phyloP scores from a whole-genome alignment of 2,329 filamentous ascomycete species.

The Penicillium crustosum region DNA sequence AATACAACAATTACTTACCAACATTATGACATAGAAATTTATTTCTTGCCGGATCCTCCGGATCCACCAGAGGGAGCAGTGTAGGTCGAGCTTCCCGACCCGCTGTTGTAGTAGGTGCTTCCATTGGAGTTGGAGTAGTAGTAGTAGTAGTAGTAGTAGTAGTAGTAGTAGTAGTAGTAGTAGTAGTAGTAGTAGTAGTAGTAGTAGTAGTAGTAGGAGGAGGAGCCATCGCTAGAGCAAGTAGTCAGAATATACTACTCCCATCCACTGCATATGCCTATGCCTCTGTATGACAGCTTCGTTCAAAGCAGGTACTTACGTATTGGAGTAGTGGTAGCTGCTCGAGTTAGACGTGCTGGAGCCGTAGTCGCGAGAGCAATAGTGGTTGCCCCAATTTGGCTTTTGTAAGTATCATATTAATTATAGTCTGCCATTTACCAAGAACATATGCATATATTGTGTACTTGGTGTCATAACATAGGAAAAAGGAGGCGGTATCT shows the following conservation, averaged over 20 bases:
- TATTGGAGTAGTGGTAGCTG: constrained; percentile 64
- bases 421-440: background rate
- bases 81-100: constrained; percentile 60
- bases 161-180: too few species aligned
- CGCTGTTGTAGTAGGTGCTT: constrained; percentile 67
- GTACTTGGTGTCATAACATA: background rate
- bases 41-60: constrained; percentile 12
- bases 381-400: constrained; percentile 62
- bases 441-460: background rate
- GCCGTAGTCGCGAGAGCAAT: constrained; percentile 65
- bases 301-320: constrained; percentile 38
- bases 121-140: constrained; percentile 71
- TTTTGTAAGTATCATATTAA: background rate
- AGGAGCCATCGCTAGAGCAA: constrained; percentile 57
- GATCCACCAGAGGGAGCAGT: constrained; percentile 48
- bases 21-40: background rate
- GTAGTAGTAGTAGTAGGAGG: too few species aligned
- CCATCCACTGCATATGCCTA: background rate
- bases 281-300: background rate
- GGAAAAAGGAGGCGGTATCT: background rate
- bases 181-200: too few species aligned
- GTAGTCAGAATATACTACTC: background rate
- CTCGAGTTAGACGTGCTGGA: constrained; percentile 57
- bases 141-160: too few species aligned
- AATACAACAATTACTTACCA: background rate